Conservation (phyloP, 2,329 filamentous ascomycete genomes). For the Thelonectria olida region DNA sequence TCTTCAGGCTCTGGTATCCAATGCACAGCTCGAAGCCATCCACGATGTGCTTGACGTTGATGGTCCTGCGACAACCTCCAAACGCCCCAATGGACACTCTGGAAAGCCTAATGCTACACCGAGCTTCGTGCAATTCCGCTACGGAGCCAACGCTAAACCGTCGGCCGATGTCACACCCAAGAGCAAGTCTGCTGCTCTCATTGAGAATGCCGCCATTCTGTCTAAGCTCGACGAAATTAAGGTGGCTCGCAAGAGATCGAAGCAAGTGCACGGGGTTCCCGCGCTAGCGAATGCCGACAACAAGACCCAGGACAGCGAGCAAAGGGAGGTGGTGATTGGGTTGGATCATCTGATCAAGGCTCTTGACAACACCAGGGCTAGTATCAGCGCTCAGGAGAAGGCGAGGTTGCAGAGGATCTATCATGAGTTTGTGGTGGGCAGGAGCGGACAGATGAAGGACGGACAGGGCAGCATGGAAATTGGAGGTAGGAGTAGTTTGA, state of each 20-base stretch:
- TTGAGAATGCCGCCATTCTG: constrained; percentile 80
- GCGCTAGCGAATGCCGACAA: constrained; percentile 31
- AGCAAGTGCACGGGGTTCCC: constrained; percentile 44
- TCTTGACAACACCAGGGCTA: constrained; percentile 79
- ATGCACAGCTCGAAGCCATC: constrained; percentile 95
- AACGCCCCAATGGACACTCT: constrained; percentile 47
- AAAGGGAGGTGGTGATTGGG: constrained; percentile 78
- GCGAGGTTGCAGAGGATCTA: constrained; percentile 83
- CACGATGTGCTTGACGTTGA: constrained; percentile 80
- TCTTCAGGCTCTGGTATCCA: constrained; percentile 93
- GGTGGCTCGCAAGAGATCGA: constrained; percentile 65
- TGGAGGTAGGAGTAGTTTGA: constrained; percentile 90
- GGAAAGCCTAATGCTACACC: constrained; percentile 46
- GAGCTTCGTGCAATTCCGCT: constrained; percentile 85
- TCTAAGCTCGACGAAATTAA: constrained; percentile 87
- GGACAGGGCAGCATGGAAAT: constrained; percentile 93
- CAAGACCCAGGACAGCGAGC: constrained; percentile 48
- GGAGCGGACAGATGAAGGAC: constrained; percentile 94
- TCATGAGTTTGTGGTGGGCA: constrained; percentile 87
- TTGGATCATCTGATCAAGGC: constrained; percentile 87
- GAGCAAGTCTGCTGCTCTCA: constrained; percentile 65
- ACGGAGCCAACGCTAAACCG: constrained; percentile 67
- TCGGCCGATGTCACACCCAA: constrained; percentile 54
- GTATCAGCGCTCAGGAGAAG: constrained; percentile 83
- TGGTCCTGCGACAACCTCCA: constrained; percentile 55